A percentile compares a stretch with the other conserved stretches of the same genome.
phyloP scores from a whole-genome alignment of 371 early-diverging fungal species.

The Mortierella sp. region DNA sequence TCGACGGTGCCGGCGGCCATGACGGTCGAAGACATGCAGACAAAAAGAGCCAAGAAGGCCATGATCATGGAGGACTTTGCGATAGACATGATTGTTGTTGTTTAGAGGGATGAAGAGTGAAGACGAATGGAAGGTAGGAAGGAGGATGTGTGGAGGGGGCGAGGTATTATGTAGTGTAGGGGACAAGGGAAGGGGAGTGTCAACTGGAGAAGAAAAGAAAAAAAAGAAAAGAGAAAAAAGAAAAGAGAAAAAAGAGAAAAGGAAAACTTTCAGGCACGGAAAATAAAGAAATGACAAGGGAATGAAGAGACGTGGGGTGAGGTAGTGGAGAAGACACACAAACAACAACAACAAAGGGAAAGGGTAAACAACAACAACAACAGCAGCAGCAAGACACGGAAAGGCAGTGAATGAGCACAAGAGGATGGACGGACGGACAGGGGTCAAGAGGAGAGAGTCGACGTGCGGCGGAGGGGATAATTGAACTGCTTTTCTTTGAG shows the following conservation, averaged over 20 bases:
- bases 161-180: constrained; percentile 11
- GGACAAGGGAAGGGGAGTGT: constrained; percentile 50
- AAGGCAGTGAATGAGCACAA: not conserved
- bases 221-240: constrained; percentile 10
- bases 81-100: constrained; percentile 27
- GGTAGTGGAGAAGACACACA: not conserved
- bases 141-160: not conserved
- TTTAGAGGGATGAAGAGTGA: not conserved
- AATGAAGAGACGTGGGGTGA: constrained; percentile 19
- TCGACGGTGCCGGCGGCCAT: constrained; percentile 33
- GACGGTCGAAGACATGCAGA: constrained; percentile 45
- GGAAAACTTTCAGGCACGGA: not conserved
- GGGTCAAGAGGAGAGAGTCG: constrained; percentile 3
- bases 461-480: constrained; percentile 1
- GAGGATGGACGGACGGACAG: not conserved
- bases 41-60: constrained; percentile 42
- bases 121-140: not conserved
- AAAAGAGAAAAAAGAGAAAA: too few relatives aligned
- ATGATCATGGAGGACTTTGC: constrained; percentile 38
- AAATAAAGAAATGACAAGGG: not conserved
- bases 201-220: constrained; percentile 35
- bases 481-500: not conserved
- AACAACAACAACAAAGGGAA: not conserved
- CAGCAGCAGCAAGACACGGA: not conserved
- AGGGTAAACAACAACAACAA: not conserved